These are phyloP conservation scores for Dactylellina cionopaga DNA, from an alignment of 2,329 filamentous ascomycete species.

Conservation along the genomic window DNA sequence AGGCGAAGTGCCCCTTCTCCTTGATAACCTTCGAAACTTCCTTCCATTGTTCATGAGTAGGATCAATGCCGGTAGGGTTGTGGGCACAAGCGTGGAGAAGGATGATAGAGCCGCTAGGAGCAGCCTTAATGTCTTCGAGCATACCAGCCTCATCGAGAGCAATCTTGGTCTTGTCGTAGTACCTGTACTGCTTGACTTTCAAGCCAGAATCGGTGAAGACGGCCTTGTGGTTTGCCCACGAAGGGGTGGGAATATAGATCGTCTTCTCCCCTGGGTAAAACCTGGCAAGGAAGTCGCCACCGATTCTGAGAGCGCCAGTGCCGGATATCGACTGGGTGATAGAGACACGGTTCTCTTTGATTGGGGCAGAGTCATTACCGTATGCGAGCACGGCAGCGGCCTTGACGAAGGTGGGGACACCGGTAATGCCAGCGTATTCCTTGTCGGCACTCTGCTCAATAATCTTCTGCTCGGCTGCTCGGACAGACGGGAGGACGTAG, in stretches of 20 bases:
- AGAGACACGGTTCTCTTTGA: constrained; percentile 73
- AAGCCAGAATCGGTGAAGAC: constrained; percentile 94
- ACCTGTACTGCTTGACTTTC: constrained; percentile 83
- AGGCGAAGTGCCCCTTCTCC: constrained; percentile 87
- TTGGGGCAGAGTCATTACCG: constrained; percentile 80
- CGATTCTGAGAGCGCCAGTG: constrained; percentile 92
- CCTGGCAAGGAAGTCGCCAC: constrained; percentile 89
- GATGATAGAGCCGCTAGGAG: constrained; percentile 83
- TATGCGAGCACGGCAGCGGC: constrained; percentile 87
- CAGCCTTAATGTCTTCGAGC: constrained; percentile 74
- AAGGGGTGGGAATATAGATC: constrained; percentile 92
- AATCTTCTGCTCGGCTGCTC: constrained; percentile 91
- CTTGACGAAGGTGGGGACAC: constrained; percentile 82
- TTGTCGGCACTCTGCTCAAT: constrained; percentile 92
- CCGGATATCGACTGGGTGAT: constrained; percentile 77
- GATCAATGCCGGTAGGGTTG: constrained; percentile 97
- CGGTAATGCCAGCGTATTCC: constrained; percentile 97
- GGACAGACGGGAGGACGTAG: constrained; percentile 79
- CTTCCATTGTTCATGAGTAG: constrained; percentile 92
- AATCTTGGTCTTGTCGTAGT: constrained; percentile 88
- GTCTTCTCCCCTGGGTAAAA: constrained; percentile 82
- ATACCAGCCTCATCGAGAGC: constrained; percentile 93
- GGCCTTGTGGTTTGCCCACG: constrained; percentile 98
- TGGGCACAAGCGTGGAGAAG: constrained; percentile 95
- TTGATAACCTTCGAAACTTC: constrained; percentile 82